Base-by-base conservation (phyloP, 2,329 filamentous ascomycete genomes). In the Fusarium chaquense region DNA sequence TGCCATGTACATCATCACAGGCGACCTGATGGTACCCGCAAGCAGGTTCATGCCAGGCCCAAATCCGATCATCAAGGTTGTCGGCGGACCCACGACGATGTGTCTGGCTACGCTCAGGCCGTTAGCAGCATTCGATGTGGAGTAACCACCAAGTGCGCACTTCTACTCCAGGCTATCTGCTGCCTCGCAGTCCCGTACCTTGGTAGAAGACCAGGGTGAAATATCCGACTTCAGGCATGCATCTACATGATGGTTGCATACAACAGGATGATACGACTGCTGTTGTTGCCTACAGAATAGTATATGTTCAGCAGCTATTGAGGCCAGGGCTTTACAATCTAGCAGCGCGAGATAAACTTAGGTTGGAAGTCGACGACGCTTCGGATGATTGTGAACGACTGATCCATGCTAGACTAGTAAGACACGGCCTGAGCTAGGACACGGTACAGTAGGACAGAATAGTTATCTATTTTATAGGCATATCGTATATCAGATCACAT, bases 31-130 rank as follows among this genome's bases (percentile, higher is more conserved):
- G 28, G 28, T 20, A 26, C 35, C 36, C 18, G 49, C 18, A 41
- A 57, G 28, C 41, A 41, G 22, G 24, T 40, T 52, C 49, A 55
- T 62, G 46, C 47, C 59, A 60, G 35, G 33, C 49, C 58, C 58
- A 49, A 65, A 30, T 49, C 56, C 54, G 59, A 69, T 68, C 67
- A 70, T 70, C 67, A 70, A 70, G 67, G 67, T 70, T 56, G 52
- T 45, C 26, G 44, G 59, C 56, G 60, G 56, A 71, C 45, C 68
- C 67, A 38, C 28, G 38, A 16, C 36, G 33, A 71, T 68, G 59
- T 46, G 56, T 65, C 53, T 51, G 64, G 54, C 26, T 55, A 60
- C 67, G 63, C 63, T 68, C 67, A 70, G 67, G 45, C 67, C 62
- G 64, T 60, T 60, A 67, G 67, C 50, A 70, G 62, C 58, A 59